Conservation (phyloP, 73 alveolate species). For the Halteria grandinella region DNA sequence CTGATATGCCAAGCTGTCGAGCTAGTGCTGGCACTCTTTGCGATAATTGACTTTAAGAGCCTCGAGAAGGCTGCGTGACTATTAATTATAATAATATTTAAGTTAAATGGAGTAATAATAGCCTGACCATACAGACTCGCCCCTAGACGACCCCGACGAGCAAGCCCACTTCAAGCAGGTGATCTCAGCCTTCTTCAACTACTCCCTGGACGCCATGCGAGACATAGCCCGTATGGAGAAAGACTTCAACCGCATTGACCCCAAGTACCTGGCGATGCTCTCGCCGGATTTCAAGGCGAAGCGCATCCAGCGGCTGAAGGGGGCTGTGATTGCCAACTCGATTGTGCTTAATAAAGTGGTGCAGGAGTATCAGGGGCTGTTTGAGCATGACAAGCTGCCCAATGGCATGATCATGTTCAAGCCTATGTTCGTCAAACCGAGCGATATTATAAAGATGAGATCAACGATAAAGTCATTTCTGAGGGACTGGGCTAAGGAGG, state of each 20-base stretch:
- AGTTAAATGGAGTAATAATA: too few relatives aligned
- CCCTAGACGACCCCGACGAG: conserved; percentile 78
- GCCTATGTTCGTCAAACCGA: conserved; percentile 68
- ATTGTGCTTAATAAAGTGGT: conserved; percentile 68
- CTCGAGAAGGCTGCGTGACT: conserved; percentile 38
- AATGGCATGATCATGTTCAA: conserved; percentile 73
- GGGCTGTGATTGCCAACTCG: conserved; percentile 61
- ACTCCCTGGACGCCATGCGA: conserved; percentile 75
- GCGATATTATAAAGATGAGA: conserved; percentile 71
- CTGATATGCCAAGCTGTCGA: conserved; percentile 3
- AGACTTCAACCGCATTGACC: conserved; percentile 68
- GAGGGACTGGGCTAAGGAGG: conserved; percentile 97
- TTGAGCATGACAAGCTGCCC: conserved; percentile 64
- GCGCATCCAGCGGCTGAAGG: conserved; percentile 66
- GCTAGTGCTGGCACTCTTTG: conserved; percentile 20
- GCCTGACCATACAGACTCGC: too few relatives aligned
- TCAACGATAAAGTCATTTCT: conserved; percentile 75
- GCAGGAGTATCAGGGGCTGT: conserved; percentile 66
- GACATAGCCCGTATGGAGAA: conserved; percentile 85
- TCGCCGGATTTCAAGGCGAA: conserved; percentile 59
- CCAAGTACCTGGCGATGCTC: conserved; percentile 54
- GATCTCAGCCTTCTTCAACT: conserved; percentile 86
- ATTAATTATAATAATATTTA: too few relatives aligned
- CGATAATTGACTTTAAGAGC: conserved; percentile 26
- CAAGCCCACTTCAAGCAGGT: conserved; percentile 75